Percentiles rank a stretch among this genome's conserved stretches.
These are phyloP conservation scores for Rhizopus sp. DNA, from an alignment of 371 early-diverging fungal genomes.

Conservation along the genomic window DNA sequence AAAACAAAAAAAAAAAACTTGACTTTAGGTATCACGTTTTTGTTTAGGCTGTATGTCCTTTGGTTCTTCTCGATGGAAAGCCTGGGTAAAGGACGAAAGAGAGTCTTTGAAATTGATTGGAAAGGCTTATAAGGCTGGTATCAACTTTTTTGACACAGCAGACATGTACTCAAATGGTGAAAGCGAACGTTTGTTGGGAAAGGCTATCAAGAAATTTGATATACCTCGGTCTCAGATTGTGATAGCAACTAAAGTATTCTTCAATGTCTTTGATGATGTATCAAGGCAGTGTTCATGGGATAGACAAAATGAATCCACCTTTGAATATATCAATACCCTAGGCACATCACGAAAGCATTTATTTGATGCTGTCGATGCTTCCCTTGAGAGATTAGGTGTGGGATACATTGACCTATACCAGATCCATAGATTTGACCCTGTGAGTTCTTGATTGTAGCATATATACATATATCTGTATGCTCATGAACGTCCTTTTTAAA, in stretches of 20 bases:
- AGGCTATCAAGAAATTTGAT: constrained; percentile 36
- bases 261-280: background rate
- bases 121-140: constrained; percentile 45
- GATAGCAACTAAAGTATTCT: constrained; percentile 42
- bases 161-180: constrained; percentile 38
- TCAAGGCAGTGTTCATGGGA: background rate
- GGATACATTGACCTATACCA: constrained; percentile 71
- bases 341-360: constrained; percentile 58
- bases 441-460: constrained; percentile 2
- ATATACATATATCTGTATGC: constrained; percentile 4
- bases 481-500: constrained; percentile 37
- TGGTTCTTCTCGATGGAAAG: constrained; percentile 30
- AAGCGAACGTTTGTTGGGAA: constrained; percentile 40
- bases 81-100: constrained; percentile 45
- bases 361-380: constrained; percentile 53
- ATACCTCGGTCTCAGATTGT: constrained; percentile 41
- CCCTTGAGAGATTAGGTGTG: constrained; percentile 44
- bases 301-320: background rate
- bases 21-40: constrained; percentile 14
- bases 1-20: no score
- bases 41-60: constrained; percentile 49
- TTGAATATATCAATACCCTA: constrained; percentile 25
- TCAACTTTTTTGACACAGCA: constrained; percentile 48
- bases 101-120: constrained; percentile 43
- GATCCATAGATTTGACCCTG: constrained; percentile 46